Evolutionary conservation across 2,329 filamentous ascomycete species (phyloP), one percentile per base, ranked within the genome.

Genomic region (Ilyonectria destructans): DNA sequence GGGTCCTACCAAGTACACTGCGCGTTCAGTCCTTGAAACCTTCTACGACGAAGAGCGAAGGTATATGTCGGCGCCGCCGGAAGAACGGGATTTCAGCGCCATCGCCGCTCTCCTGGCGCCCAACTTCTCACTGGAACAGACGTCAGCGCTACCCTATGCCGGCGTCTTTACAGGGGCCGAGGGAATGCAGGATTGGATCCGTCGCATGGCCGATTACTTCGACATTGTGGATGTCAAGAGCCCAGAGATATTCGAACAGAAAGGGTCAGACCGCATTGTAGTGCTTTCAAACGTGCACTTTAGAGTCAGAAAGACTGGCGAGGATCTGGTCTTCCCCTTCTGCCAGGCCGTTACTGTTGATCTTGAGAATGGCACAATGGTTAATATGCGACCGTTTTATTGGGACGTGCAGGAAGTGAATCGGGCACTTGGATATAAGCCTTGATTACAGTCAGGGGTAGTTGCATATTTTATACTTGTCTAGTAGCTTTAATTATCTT

Each of bases 41-140:
- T 81, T 82, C 73, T 81, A 81, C 58, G 75, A 73, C 7, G 80
- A 79, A 13, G 80, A 82, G 61, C 72, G 73, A 23, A 67, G 71
- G 10, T 82, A 79, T 65, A 81, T 81, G 77, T 70, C 77, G 2
- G 67, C 78, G 0, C 57, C 77, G 4, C 70, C 77, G 2, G 68
- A 75, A 29, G 26, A 75, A 6, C 75, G 77, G 48, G 78, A 81
- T 66, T 81, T 82, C 43, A 45, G 69, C 35, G 70, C 68, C 13
- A 80, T 82, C 29, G 77, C 73, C 26, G 71, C 73, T 6, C 62
- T 68, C 2, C 68, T 82, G 3, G 70, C 79, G 0, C 65, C 71
- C 26, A 67, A 77, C 59, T 62, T 78, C 12, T 59, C 59, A 10
- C 65, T 82, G 23, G 69, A 76, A 49, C 80, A 82, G 51, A 76